Evolutionary conservation across 106 monocot genomes (phyloP).

Genomic region (Dendrobium chrysotoxum): DNA sequence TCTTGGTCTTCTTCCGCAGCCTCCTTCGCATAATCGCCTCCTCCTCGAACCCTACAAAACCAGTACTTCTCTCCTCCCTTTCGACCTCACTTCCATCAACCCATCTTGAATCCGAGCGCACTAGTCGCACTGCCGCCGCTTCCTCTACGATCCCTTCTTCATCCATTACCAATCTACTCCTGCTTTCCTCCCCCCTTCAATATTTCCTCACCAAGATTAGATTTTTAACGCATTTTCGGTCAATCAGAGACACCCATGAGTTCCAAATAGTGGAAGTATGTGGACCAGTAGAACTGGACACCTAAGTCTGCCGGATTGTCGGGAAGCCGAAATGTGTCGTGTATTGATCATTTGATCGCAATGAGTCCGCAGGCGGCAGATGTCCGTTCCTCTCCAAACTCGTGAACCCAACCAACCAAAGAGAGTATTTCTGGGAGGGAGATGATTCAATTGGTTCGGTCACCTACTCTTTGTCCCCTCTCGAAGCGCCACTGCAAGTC

Average conservation of each 20-base stretch:
- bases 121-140: background rate
- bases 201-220: background rate
- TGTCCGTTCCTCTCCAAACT: no score
- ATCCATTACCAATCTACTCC: slow-evolving; percentile 3
- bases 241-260: background rate
- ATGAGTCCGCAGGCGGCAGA: no score
- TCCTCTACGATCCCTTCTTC: slow-evolving; percentile 24
- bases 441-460: no score
- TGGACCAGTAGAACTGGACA: no score
- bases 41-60: background rate
- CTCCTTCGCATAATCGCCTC: slow-evolving; percentile 24
- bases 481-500: no score
- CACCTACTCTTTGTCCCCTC: no score
- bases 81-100: slow-evolving; percentile 72
- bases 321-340: no score
- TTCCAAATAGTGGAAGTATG: background rate
- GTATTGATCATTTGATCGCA: no score
- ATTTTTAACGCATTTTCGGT: background rate
- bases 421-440: no score
- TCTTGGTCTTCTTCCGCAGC: slow-evolving; percentile 39
- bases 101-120: slow-evolving; percentile 44
- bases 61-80: background rate
- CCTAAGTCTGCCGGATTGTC: no score
- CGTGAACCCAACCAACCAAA: no score
- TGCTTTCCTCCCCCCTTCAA: background rate